Evolutionary conservation across 2,329 filamentous ascomycete genomes (phyloP).

Genomic region (Cercospora brassicicola): DNA sequence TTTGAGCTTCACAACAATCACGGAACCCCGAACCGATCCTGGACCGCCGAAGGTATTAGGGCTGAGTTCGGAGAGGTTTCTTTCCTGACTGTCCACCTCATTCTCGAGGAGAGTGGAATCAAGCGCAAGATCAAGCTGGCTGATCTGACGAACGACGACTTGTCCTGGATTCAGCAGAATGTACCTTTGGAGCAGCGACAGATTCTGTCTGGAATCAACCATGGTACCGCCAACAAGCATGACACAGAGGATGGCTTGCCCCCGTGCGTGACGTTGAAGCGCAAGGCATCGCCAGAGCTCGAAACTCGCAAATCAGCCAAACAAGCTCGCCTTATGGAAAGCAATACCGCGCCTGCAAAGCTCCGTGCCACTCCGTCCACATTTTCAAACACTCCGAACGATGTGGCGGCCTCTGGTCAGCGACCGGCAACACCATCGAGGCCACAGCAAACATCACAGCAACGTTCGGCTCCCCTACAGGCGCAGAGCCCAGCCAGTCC

Average conservation of each 20-base stretch:
- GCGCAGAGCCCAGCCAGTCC: background rate
- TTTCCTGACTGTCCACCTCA: slow-evolving; percentile 7
- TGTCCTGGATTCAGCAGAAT: slow-evolving; percentile 7
- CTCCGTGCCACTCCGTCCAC: background rate
- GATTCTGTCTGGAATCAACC: slow-evolving; percentile 8
- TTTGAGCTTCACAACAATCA: slow-evolving; percentile 13
- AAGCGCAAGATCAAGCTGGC: slow-evolving; percentile 6
- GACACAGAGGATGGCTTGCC: slow-evolving; percentile 8
- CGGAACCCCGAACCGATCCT: slow-evolving; percentile 12
- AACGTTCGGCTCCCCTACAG: background rate
- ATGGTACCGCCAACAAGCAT: background rate
- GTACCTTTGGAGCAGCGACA: slow-evolving; percentile 1
- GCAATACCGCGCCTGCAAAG: slow-evolving; percentile 3
- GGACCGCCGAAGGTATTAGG: slow-evolving; percentile 4
- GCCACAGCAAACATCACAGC: background rate
- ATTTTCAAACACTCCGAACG: background rate
- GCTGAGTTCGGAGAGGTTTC: slow-evolving; percentile 11
- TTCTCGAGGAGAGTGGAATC: slow-evolving; percentile 8
- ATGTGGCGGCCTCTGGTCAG: background rate
- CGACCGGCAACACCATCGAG: background rate
- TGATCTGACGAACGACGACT: slow-evolving; percentile 4
- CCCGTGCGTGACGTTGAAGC: background rate
- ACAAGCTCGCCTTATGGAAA: background rate
- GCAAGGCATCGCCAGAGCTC: background rate
- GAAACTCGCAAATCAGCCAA: background rate